Base-by-base conservation (phyloP, 306 rosid species). In the Quercus rubra region DNA sequence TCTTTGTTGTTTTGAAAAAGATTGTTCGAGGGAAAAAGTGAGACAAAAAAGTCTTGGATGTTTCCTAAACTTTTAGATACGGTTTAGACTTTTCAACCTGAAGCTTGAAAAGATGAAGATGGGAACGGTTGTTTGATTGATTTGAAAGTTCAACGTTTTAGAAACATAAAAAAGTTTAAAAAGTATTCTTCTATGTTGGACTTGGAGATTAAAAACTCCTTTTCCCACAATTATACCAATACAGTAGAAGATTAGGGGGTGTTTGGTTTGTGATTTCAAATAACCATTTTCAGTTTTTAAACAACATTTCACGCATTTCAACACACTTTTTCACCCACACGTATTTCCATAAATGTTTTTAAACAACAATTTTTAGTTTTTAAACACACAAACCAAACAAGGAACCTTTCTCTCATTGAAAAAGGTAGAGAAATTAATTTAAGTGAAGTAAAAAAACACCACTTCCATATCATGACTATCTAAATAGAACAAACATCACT, bases 91-190 rank as follows among this genome's bases (percentile, higher is more conserved):
- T 86, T 25, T 73, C 80, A 76, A 78, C 23, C 31, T 58, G 83
- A 70, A 83, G 85, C 75, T 84, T 84, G 85, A 86, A 81, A 63
- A 79, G 87, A 83, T 70, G 78, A 70, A 5, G 79, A 85, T 69
- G 85, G 64, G 79, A 28, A 71, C 56, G 59, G 68, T 77, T 30
- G 51, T 74, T 58, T 77, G 75, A 70, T 76, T 70, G 46, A 80
- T 80, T 77, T 75, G 82, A 75, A 54, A 67, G 82, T 59, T 2
- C 17, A 5, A 55, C 46, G 85, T 61, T 73, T 64, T 82, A 87
- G 81, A 89, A 81, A 46, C 84, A 61, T 41, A 77, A 86, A 89
- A 87, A 86, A 84, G 77, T 82, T 81, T 81, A 75, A 59, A 31
- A 64, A 66, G 15, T 49, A 75, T 80, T 85, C 74, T 28, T 11